Percentiles rank a stretch among this genome's conserved stretches.
Evolutionary conservation across 306 rosid genomes (phyloP).

Genomic region (Gillenia trifoliata): DNA sequence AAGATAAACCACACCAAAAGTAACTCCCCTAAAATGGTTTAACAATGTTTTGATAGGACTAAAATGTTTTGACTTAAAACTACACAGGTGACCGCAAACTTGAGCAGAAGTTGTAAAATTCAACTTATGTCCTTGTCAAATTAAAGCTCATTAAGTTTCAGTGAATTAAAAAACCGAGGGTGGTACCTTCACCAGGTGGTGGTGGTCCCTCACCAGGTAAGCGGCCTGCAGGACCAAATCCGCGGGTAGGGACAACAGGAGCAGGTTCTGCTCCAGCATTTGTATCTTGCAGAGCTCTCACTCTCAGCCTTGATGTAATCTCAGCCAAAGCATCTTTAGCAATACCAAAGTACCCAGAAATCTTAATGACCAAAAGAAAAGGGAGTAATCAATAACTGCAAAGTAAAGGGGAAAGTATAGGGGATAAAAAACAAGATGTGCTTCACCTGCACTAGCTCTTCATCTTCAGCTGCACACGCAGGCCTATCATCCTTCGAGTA

Average conservation of each 20-base stretch:
- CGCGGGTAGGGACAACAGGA: slow-evolving; percentile 12
- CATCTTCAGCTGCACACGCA: slow-evolving; percentile 33
- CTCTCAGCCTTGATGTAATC: slow-evolving; percentile 39
- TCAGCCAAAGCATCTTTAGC: slow-evolving; percentile 34
- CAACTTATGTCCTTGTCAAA: neutral
- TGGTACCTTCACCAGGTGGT: slow-evolving; percentile 19
- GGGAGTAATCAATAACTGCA: neutral
- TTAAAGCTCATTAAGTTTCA: neutral
- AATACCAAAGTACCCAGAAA: slow-evolving; percentile 27
- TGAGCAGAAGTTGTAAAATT: neutral
- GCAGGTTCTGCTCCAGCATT: slow-evolving; percentile 27
- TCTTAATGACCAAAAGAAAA: slow-evolving; percentile 17
- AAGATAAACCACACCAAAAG: neutral
- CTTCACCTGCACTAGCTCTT: slow-evolving; percentile 32
- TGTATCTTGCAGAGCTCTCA: slow-evolving; percentile 32
- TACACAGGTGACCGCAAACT: neutral
- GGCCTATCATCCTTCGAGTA: slow-evolving; percentile 34
- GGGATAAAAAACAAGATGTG: slow-evolving; percentile 1
- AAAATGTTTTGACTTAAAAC: neutral
- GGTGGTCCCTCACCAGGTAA: slow-evolving; percentile 17
- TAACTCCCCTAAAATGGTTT: too few relatives aligned
- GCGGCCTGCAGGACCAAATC: slow-evolving; percentile 17
- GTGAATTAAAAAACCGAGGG: neutral
- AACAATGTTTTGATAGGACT: too few relatives aligned
- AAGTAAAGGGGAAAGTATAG: neutral